Base-by-base conservation (phyloP, 2,329 filamentous ascomycete species). In the Colletotrichum echinochloae region DNA sequence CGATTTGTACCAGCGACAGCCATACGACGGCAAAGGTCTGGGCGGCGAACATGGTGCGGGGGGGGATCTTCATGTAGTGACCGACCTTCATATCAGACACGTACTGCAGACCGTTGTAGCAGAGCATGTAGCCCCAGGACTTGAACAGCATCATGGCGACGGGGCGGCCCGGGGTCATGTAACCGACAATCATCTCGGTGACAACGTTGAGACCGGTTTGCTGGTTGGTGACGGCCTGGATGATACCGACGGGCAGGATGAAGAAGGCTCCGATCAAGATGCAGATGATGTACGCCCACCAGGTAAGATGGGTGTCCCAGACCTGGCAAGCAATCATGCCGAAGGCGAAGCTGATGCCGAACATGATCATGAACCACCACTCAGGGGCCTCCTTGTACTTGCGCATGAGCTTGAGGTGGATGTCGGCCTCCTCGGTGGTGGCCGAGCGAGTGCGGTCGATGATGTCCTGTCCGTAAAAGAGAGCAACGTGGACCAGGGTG, bases 331-430 rank as follows among this genome's bases (percentile, higher is more conserved):
- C 79, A 37, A 81, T 76, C 77, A 82, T 81, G n/a, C 79, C 79
- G 8, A 90, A 81, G 2, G 77, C 85, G n/a, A 88, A 79, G 78
- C 88, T 87, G 62, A 83, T 28, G 4, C 82, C 70, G 28, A 85
- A 83, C n/a, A 87, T 78, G 8, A 71, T 72, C 0, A 76, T 74
- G 71, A 89, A 90, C 88, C 88, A 90, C 86, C 86, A 90, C 46
- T 85, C 77, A 0, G 88, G 88, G 0, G 84, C 85, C 44, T 86
- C 80, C 70, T 83, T 83, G 76, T 89, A 91, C 66, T 84, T 86
- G 41, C 80, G 75, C 88, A 90, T 90, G 63, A 90, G 81, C 68
- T 83, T 83, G 57, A 81, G 78, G 73, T 89, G 87, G 5, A 88
- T 77, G 74, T 89, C 87, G 20, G 80, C 79, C 64, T 86, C 83